Evolutionary conservation across 257 asterid genomes (phyloP), one percentile per base, ranked within the genome.

Genomic region (Fraxinus pennsylvanica): DNA sequence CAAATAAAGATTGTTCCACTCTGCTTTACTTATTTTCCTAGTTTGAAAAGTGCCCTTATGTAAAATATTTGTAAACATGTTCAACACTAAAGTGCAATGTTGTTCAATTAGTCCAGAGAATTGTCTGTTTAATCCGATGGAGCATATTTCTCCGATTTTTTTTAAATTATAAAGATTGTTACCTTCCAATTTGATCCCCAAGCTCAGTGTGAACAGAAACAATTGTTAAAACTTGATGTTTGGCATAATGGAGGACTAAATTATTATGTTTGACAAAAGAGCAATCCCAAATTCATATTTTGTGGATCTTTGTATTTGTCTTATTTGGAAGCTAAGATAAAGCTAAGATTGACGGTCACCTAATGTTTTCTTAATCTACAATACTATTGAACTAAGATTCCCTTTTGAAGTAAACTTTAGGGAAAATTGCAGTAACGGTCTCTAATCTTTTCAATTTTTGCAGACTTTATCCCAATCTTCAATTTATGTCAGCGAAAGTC

Each of bases 331-430:
- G 35, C 54, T 45, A 41, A 25, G 13, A 67, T 66, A 0, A 38
- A 63, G 35, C 54, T 45, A 41, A 25, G 13, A 67, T 66, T 9
- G 21, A 76, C 29, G 35, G 35, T 32, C 32, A 43, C 63, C 29
- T 17, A 15, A 5, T 14, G 21, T 3, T 25, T 74, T 80, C 36
- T 39, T 76, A 76, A 59, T 57, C 12, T 33, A 32, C 5, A 32
- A 32, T 21, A 70, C 10, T 41, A 59, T 15, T 71, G 61, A 74
- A 59, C 72, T 81, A 69, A 72, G 78, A 76, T 81, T 81, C 74
- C 73, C 41, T 68, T 35, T 3, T 54, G 52, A 41, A 52, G 39
- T 39, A 69, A n/a, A 35, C 21, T 19, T 36, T 74, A 50, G 35
- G 35, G 35, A 32, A 32, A 32, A 32, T 32, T 32, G 35, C 5